Evolutionary conservation across 192 early-diverging fungal genomes (phyloP), one percentile per base, ranked within the genome.

Genomic region (Coemansia sp.): DNA sequence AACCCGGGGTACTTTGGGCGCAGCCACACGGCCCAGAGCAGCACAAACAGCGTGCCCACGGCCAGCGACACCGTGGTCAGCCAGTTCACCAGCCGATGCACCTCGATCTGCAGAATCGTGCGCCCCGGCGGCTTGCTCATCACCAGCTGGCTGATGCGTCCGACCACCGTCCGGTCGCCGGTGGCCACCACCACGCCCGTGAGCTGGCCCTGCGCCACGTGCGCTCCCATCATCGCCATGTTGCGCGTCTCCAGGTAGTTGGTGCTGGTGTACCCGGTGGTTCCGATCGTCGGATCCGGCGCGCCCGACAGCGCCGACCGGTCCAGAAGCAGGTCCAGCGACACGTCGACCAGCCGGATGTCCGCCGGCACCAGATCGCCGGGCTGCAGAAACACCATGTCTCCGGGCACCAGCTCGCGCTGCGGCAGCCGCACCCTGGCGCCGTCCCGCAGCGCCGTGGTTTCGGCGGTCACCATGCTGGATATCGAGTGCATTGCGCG

Each of bases 331-430:
- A 87, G 50, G 47, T 91, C 90, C 25, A 47, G 19, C 26, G 79
- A 78, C 10, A 83, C 82, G 5, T 74, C 66, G 10, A 90, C 60
- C 38, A 94, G 53, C 3, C 88, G 77, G 40, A 84, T 19, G 45
- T 94, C 92, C 7, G 90, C 90, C 20, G 92, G 90, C 17, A 91
- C 85, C 36, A 83, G 82, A 53, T 85, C 71, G 25, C 90, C 91
- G 10, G 83, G 47, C 0, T 64, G 74, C 31, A 93, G 62, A 9
- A 67, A 53, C 44, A 94, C 83, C 5, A 91, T 49, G 47, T 94
- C 92, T 44, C 92, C 92, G 4, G 79, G 64, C 12, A 92, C 88
- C 15, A 94, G 60, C 8, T 83, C 63, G 5, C 59, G 54, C 20
- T 84, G 74, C 10, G 81, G 50, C 36, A 92, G 73, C 5, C 46